Evolutionary conservation across 2,329 filamentous ascomycete genomes (phyloP), one percentile per base, ranked within the genome.

Genomic region (Exophiala sideris): DNA sequence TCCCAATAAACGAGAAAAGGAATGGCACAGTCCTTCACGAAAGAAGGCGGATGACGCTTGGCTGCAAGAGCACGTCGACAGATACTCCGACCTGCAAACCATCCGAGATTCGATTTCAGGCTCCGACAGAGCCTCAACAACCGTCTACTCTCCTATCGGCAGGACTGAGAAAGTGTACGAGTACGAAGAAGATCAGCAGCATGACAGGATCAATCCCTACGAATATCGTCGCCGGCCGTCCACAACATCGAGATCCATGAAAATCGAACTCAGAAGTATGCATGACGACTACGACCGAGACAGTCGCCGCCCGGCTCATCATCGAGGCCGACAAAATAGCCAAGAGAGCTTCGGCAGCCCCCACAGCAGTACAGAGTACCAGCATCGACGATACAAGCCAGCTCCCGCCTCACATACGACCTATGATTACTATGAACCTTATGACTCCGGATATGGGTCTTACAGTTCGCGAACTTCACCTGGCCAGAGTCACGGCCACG

Each of bases 21-120:
- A 59, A 16, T 61, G 60, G 60, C 32, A 51, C 46, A 61, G 56
- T 16, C 60, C 59, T 33, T 57, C 55, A 9, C 49, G 62, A 24
- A 50, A 50, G 14, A 57, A 59, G 42, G 62, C 62, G 14, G 62
- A 64, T 38, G 54, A 56, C 40, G 54, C 55, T 8, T 64, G 62
- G 62, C 33, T 62, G 36, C 24, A 59, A 36, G 62, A 64, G 48
- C 62, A 64, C 36, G 54, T 42, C 12, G 56, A 60, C 44, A 52
- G 61, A 16, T 58, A 56, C 35, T 38, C 42, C 1, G 61, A 63
- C 41, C 40, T 63, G 16, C 54, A 59, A 40, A 57, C 50, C 24
- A 57, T 60, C 32, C 57, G 51, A 33, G 54, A 60, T 16, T 57
- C 54, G 18, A 32, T 57, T 3, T 56, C 57, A 5, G 39, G 41